These are phyloP conservation scores for Venturia effusa DNA, from an alignment of 2,329 filamentous ascomycete species.

Conservation along the genomic window DNA sequence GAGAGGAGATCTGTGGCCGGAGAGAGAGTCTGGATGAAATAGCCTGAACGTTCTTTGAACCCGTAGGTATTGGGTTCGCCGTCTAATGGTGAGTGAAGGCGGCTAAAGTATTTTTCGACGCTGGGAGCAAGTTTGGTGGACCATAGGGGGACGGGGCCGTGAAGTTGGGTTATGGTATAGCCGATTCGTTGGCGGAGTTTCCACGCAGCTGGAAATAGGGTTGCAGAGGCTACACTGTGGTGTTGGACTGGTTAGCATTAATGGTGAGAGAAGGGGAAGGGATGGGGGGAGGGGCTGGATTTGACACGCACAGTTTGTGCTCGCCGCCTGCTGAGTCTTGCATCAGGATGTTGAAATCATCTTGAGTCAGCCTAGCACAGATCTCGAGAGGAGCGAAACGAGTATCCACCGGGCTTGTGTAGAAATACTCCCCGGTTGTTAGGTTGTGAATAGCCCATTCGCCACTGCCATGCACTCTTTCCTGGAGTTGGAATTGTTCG, in stretches of 20 bases:
- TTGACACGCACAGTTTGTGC: conserved; percentile 38
- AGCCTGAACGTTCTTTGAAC: neutral
- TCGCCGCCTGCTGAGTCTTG: conserved; percentile 33
- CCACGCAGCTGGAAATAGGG: conserved; percentile 44
- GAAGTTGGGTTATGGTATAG: conserved; percentile 36
- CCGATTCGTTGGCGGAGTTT: conserved; percentile 38
- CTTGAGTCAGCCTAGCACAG: conserved; percentile 38
- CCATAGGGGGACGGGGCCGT: conserved; percentile 39
- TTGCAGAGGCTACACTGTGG: conserved; percentile 40
- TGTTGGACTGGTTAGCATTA: conserved; percentile 36
- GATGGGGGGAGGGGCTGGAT: conserved; percentile 40
- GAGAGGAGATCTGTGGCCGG: neutral
- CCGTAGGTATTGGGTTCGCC: neutral
- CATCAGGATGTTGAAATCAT: conserved; percentile 41
- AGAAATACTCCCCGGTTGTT: conserved; percentile 33
- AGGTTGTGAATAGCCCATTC: conserved; percentile 27
- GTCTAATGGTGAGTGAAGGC: neutral
- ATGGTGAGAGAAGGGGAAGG: conserved; percentile 41
- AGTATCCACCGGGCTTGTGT: conserved; percentile 23
- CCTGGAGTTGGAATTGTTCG: neutral
- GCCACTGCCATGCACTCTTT: neutral
- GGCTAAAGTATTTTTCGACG: conserved; percentile 22
- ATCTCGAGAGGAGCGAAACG: conserved; percentile 36
- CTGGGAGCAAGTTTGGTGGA: conserved; percentile 33
- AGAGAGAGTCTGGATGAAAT: neutral